Conservation (phyloP, 768 basidiomycete genomes). For the Suillus subalutaceus region DNA sequence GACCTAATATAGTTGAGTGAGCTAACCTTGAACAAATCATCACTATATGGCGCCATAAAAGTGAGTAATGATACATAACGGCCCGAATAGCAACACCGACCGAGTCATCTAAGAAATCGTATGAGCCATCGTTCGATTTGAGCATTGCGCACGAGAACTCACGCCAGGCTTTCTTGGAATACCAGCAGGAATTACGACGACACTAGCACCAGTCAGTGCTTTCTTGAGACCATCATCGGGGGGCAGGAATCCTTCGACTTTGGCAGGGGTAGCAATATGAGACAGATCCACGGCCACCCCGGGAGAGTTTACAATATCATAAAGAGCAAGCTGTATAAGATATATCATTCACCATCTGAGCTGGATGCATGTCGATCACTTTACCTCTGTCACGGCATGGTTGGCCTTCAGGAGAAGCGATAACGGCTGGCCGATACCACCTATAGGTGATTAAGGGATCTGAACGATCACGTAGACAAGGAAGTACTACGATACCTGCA, state of each 20-base stretch:
- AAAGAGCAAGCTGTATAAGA: constrained; percentile 70
- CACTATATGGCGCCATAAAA: constrained; percentile 48
- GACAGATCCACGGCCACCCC: constrained; percentile 95
- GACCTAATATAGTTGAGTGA: background rate
- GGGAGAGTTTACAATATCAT: constrained; percentile 97
- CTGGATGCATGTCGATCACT: constrained; percentile 9
- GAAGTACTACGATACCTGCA: constrained; percentile 58
- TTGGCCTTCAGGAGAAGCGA: constrained; percentile 90
- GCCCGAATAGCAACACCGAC: constrained; percentile 31
- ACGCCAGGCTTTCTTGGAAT: constrained; percentile 95
- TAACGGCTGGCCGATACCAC: constrained; percentile 97
- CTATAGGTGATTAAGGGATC: constrained; percentile 39
- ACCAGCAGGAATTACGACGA: constrained; percentile 96
- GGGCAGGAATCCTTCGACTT: constrained; percentile 80
- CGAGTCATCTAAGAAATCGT: constrained; percentile 49
- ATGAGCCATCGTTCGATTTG: constrained; percentile 4
- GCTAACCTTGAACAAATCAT: constrained; percentile 92
- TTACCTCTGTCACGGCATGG: constrained; percentile 76
- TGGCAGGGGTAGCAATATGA: constrained; percentile 89
- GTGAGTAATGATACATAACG: constrained; percentile 14
- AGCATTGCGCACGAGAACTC: constrained; percentile 34
- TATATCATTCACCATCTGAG: constrained; percentile 9
- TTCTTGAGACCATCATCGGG: constrained; percentile 83
- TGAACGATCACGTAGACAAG: constrained; percentile 1
- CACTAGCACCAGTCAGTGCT: constrained; percentile 79